Evolutionary conservation across 1,284 basidiomycete genomes (phyloP).

Genomic region (Porogramme epimiltina): DNA sequence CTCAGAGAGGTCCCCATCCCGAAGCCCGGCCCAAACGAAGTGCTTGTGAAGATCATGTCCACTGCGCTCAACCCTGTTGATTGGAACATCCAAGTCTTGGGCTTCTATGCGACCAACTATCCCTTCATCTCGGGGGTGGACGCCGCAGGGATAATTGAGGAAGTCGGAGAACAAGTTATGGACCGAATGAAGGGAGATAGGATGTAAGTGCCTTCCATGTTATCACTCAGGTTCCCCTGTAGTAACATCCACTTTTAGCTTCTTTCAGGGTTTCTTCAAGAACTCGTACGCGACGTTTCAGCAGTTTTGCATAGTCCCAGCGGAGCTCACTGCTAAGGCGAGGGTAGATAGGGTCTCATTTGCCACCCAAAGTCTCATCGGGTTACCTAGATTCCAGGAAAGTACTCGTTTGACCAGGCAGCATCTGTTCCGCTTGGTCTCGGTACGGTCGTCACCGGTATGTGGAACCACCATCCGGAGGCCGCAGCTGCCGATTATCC

Average conservation of each 20-base stretch:
- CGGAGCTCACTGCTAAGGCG: constrained; percentile 3
- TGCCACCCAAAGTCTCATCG: neutral
- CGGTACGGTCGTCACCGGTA: constrained; percentile 40
- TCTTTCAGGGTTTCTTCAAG: constrained; percentile 25
- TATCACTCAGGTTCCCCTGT: neutral
- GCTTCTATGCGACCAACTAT: constrained; percentile 26
- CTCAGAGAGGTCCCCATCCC: constrained; percentile 7
- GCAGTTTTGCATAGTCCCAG: constrained; percentile 1
- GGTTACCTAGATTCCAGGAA: constrained; percentile 24
- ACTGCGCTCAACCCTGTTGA: constrained; percentile 40
- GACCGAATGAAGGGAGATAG: constrained; percentile 47
- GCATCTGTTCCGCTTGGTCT: constrained; percentile 42
- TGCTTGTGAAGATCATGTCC: constrained; percentile 38
- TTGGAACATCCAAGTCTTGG: constrained; percentile 38
- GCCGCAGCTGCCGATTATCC: constrained; percentile 33
- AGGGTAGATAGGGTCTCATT: neutral
- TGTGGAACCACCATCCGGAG: constrained; percentile 35
- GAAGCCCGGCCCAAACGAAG: constrained; percentile 27
- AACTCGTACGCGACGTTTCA: constrained; percentile 5
- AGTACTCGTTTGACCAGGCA: constrained; percentile 34
- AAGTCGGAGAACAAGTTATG: constrained; percentile 44
- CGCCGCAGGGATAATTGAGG: constrained; percentile 47
- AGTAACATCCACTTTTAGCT: constrained; percentile 10
- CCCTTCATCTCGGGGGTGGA: constrained; percentile 49
- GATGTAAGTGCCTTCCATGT: constrained; percentile 36